These are phyloP conservation scores for Russula lepida DNA, from an alignment of 768 basidiomycete species.

Conservation along the genomic window DNA sequence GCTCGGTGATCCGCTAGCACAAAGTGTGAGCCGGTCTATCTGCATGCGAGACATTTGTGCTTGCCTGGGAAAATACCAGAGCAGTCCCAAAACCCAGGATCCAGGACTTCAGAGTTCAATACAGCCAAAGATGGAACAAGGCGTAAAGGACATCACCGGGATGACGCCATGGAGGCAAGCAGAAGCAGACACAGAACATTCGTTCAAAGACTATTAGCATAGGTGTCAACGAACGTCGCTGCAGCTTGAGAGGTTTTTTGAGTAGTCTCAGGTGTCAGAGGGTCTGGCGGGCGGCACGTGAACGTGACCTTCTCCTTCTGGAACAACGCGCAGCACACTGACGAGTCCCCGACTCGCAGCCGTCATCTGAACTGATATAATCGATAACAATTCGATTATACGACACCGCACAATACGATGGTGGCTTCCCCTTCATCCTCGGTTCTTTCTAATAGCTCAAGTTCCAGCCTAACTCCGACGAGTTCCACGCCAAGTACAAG, in stretches of 20 bases:
- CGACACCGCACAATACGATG: constrained; percentile 1
- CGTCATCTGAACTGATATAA: neutral
- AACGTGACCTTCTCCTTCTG: neutral
- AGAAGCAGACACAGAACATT: neutral
- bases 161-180: neutral
- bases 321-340: neutral
- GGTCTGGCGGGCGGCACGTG: neutral
- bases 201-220: neutral
- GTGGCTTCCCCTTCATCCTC: constrained; percentile 15
- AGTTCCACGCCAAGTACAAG: constrained; percentile 13
- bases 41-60: neutral
- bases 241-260: neutral
- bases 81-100: neutral
- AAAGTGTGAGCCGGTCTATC: neutral
- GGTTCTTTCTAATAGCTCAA: constrained; percentile 7
- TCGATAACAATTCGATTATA: neutral
- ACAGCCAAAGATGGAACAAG: neutral
- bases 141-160: neutral
- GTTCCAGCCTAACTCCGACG: constrained; percentile 13
- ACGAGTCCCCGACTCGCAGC: neutral
- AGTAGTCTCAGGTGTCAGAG: no score
- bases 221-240: neutral
- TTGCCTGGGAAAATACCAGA: neutral
- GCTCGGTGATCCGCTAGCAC: neutral
- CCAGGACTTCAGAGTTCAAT: neutral